Conservation (phyloP, 2,329 filamentous ascomycete genomes). For the Diplodia intermedia region DNA sequence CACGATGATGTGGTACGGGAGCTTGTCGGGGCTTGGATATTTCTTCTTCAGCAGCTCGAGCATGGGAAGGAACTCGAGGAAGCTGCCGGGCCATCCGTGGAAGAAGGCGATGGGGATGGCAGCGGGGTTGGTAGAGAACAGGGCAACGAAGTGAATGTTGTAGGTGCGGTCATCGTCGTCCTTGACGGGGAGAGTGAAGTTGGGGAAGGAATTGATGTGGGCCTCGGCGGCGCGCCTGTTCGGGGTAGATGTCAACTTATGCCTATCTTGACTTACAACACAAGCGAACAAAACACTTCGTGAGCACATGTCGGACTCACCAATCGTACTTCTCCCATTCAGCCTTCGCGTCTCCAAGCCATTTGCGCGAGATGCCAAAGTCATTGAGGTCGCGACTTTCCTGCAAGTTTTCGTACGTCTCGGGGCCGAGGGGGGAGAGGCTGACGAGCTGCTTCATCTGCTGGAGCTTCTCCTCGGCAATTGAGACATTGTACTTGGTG, state of each 20-base stretch:
- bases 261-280: background rate
- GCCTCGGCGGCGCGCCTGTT: slow-evolving; percentile 41
- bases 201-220: slow-evolving; percentile 60
- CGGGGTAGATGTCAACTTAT: background rate
- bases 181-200: slow-evolving; percentile 57
- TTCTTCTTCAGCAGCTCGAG: slow-evolving; percentile 55
- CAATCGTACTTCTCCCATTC: slow-evolving; percentile 50
- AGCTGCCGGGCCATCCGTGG: slow-evolving; percentile 65
- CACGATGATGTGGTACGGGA: slow-evolving; percentile 66
- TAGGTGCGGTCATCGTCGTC: slow-evolving; percentile 47
- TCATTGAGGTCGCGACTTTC: slow-evolving; percentile 37
- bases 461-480: slow-evolving; percentile 44
- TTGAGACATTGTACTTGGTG: slow-evolving; percentile 41
- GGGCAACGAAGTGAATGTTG: slow-evolving; percentile 61
- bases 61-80: slow-evolving; percentile 65
- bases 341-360: slow-evolving; percentile 46
- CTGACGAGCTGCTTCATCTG: slow-evolving; percentile 48
- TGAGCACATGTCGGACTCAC: slow-evolving; percentile 36
- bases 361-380: slow-evolving; percentile 44
- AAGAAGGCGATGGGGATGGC: slow-evolving; percentile 61
- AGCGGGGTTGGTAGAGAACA: slow-evolving; percentile 61
- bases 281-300: background rate
- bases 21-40: slow-evolving; percentile 54
- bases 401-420: slow-evolving; percentile 42
- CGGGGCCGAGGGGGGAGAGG: slow-evolving; percentile 44